A percentile compares a stretch with the other conserved stretches of the same genome.
phyloP scores from a whole-genome alignment of 2,329 filamentous ascomycete species.

The Alternaria panax region DNA sequence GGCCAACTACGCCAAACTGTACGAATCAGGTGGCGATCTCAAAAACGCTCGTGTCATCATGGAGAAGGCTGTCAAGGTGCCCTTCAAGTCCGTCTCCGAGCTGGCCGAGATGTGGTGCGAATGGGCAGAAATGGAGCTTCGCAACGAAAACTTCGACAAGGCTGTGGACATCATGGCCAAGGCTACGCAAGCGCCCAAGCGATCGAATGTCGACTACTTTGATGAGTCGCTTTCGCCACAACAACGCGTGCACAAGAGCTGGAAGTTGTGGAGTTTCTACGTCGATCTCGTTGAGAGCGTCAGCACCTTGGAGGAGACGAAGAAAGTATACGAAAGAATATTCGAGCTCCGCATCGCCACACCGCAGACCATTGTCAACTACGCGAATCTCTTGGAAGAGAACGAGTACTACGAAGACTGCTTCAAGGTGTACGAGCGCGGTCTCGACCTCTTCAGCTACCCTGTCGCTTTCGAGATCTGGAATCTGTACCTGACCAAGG shows the following conservation, averaged over 20 bases:
- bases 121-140: constrained; percentile 98
- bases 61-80: constrained; percentile 97
- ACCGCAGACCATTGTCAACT: constrained; percentile 98
- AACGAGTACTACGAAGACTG: constrained; percentile 95
- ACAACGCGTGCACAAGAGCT: constrained; percentile 97
- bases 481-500: constrained; percentile 98
- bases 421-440: constrained; percentile 96
- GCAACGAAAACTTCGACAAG: constrained; percentile 93
- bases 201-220: constrained; percentile 99
- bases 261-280: constrained; percentile 99
- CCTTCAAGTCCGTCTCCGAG: constrained; percentile 96
- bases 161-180: constrained; percentile 97
- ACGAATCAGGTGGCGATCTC: constrained; percentile 86
- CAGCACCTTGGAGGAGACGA: constrained; percentile 87
- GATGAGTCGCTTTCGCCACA: constrained; percentile 93
- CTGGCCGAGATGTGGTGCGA: constrained; percentile 98
- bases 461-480: constrained; percentile 97
- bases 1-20: constrained; percentile 97
- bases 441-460: constrained; percentile 97
- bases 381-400: constrained; percentile 93
- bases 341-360: constrained; percentile 98
- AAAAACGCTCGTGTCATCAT: constrained; percentile 88
- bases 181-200: constrained; percentile 93
- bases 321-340: constrained; percentile 93
- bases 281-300: constrained; percentile 97